Percentiles rank a stretch among this genome's conserved stretches.
Conservation (phyloP, 2,329 filamentous ascomycete species). For the Juglanconis oblonga region DNA sequence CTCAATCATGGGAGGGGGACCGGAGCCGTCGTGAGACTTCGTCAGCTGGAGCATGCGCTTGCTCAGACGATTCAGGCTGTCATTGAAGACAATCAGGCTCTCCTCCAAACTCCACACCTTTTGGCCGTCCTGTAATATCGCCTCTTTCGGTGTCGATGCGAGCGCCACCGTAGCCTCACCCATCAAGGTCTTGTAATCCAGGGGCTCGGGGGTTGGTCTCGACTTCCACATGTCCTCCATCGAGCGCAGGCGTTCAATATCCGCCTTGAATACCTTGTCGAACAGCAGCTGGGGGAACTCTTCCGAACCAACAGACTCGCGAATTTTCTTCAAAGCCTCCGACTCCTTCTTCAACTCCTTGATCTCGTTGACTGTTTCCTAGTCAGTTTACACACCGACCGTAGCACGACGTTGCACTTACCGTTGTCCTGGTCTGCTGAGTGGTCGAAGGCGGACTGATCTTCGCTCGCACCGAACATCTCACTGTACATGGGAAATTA, state of each 20-base stretch:
- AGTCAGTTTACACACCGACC: slow-evolving; percentile 41
- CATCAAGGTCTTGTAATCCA: slow-evolving; percentile 65
- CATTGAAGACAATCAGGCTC: slow-evolving; percentile 81
- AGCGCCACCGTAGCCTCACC: slow-evolving; percentile 47
- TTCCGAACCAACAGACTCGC: slow-evolving; percentile 73
- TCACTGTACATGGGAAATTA: slow-evolving; percentile 43
- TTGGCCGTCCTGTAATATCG: slow-evolving; percentile 65
- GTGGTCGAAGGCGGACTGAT: slow-evolving; percentile 77
- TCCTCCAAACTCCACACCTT: slow-evolving; percentile 77
- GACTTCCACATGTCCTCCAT: slow-evolving; percentile 98
- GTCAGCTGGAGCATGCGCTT: slow-evolving; percentile 67
- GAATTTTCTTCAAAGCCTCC: slow-evolving; percentile 77
- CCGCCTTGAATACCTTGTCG: slow-evolving; percentile 85
- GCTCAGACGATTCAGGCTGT: slow-evolving; percentile 76
- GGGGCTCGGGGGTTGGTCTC: slow-evolving; percentile 67
- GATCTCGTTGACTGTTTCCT: slow-evolving; percentile 84
- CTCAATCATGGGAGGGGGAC: slow-evolving; percentile 63
- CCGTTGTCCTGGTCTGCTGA: slow-evolving; percentile 77
- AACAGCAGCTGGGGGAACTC: slow-evolving; percentile 80
- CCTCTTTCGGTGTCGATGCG: slow-evolving; percentile 43
- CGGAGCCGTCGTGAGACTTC: slow-evolving; percentile 39
- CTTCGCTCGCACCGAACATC: slow-evolving; percentile 88
- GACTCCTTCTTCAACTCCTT: slow-evolving; percentile 83
- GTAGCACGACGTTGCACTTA: slow-evolving; percentile 33
- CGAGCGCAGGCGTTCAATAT: slow-evolving; percentile 75